Base-by-base conservation (phyloP, 2,329 filamentous ascomycete genomes). In the Aureobasidium pullulans region DNA sequence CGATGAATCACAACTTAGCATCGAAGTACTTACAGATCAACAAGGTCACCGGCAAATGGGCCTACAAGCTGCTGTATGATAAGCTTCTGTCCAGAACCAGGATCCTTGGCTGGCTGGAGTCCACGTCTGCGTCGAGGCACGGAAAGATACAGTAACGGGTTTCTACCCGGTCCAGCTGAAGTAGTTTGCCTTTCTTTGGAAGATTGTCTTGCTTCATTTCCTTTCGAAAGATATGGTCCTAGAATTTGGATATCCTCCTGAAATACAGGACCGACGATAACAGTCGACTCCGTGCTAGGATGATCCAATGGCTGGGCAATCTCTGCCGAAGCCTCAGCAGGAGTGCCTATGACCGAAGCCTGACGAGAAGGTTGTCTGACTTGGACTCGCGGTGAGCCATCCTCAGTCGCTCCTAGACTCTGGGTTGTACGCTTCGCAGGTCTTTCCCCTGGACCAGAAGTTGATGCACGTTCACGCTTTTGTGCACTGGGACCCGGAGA, bases 91-190 rank as follows among this genome's bases (percentile, higher is more conserved):
- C 19, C 32, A 34, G 54, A 58, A 6, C 54, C 54, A 48, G 54
- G 54, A 42, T 58, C 54, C 3, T 58, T 58, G 9, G 54, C 54
- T 3, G 44, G 54, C 29, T 49, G 42, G 5, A 58, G 43, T 23
- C 54, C 54, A 29, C 44, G 9, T 9, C 54, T 19, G 8, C 54
- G 54, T n/a, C 54, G 54, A 32, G 54, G 54, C 2, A 58, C 54
- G 8, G 54, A 58, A 7, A 58, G 54, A 42, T 58, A 58, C 6
- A 58, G 15, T 15, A 58, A 23, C 8, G 54, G 54, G n/a, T 58
- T 58, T 2, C 54, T 32, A 48, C 34, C 19, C 3, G 54, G 43
- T 15, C 42, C 44, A 32, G 54, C 44, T 48, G 43, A 8, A n/a
- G 54, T 16, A 23, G 37, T 39, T 48, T 47, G 42, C n/a, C 54